These are phyloP conservation scores for Fusarium verticillioides DNA, from an alignment of 2,329 filamentous ascomycete species.

Conservation along the genomic window DNA sequence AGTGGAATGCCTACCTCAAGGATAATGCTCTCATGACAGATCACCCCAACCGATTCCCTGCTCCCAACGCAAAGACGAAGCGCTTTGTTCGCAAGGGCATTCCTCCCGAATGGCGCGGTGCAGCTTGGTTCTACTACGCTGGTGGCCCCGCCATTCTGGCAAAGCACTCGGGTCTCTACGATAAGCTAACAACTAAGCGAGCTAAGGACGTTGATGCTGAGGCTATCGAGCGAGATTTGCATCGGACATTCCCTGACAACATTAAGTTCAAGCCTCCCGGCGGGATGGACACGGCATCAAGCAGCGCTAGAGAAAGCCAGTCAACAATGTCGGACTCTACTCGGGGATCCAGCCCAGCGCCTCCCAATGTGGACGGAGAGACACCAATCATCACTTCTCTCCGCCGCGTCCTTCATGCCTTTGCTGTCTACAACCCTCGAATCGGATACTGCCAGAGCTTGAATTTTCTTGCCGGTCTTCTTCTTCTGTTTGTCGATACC, in stretches of 20 bases:
- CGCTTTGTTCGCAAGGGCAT: conserved; percentile 93
- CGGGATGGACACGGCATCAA: conserved; percentile 47
- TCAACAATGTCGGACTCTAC: conserved; percentile 51
- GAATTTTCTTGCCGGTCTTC: conserved; percentile 91
- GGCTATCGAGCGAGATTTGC: conserved; percentile 91
- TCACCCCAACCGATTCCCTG: conserved; percentile 80
- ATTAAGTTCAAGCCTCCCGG: conserved; percentile 80
- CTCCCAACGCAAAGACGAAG: conserved; percentile 84
- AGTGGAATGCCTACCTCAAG: conserved; percentile 83
- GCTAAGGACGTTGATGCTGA: conserved; percentile 82
- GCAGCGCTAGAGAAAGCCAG: conserved; percentile 50
- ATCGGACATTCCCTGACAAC: conserved; percentile 95
- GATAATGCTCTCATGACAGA: conserved; percentile 79
- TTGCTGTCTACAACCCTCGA: conserved; percentile 87
- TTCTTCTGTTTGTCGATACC: conserved; percentile 86
- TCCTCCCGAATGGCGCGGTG: conserved; percentile 92
- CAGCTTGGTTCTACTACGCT: conserved; percentile 97
- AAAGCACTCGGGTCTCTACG: conserved; percentile 81
- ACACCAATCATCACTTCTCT: conserved; percentile 83
- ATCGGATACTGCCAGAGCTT: conserved; percentile 97
- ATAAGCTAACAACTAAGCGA: conserved; percentile 70
- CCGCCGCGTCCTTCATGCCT: conserved; percentile 87
- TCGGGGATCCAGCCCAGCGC: conserved; percentile 50
- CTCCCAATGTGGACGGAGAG: conserved; percentile 62
- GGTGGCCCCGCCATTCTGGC: conserved; percentile 83